phyloP scores from a whole-genome alignment of 768 basidiomycete genomes.

The Asterophora lycoperdoides region DNA sequence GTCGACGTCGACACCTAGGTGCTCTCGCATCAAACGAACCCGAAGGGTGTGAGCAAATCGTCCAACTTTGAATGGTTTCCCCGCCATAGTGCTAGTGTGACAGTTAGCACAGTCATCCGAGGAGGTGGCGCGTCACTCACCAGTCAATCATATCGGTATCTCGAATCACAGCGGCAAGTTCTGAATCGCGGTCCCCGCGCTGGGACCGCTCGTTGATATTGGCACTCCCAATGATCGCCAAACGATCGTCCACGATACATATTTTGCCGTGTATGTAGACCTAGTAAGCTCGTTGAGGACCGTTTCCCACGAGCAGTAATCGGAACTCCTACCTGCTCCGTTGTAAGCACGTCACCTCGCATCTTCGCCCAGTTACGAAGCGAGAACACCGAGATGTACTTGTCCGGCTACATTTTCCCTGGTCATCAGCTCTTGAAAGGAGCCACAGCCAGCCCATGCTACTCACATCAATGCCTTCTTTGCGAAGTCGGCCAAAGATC shows the following conservation, averaged over 20 bases:
- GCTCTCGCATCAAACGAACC: constrained; percentile 93
- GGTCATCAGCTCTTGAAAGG: constrained; percentile 8
- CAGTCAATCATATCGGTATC: constrained; percentile 97
- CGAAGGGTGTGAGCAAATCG: constrained; percentile 95
- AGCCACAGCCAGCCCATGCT: neutral
- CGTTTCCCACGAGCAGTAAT: neutral
- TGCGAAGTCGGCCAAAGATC: constrained; percentile 80
- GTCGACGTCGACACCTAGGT: constrained; percentile 94
- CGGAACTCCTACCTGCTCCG: constrained; percentile 65
- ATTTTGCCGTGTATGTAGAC: constrained; percentile 90
- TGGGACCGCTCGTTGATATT: constrained; percentile 98
- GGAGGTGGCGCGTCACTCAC: constrained; percentile 34
- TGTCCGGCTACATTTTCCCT: constrained; percentile 61
- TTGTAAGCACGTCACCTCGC: constrained; percentile 75
- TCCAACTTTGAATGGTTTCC: constrained; percentile 91
- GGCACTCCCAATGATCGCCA: constrained; percentile 92
- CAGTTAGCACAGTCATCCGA: constrained; percentile 1
- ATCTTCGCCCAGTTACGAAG: constrained; percentile 93
- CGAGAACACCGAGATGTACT: constrained; percentile 89
- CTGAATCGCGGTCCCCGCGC: constrained; percentile 95
- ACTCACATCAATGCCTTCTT: constrained; percentile 84
- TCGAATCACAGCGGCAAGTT: constrained; percentile 86
- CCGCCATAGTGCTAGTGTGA: constrained; percentile 77
- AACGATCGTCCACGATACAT: constrained; percentile 90
- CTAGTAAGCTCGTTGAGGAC: constrained; percentile 29